Evolutionary conservation across 805 yeast species (phyloP).

Genomic region (Lipomyces spencermartinsiae): DNA sequence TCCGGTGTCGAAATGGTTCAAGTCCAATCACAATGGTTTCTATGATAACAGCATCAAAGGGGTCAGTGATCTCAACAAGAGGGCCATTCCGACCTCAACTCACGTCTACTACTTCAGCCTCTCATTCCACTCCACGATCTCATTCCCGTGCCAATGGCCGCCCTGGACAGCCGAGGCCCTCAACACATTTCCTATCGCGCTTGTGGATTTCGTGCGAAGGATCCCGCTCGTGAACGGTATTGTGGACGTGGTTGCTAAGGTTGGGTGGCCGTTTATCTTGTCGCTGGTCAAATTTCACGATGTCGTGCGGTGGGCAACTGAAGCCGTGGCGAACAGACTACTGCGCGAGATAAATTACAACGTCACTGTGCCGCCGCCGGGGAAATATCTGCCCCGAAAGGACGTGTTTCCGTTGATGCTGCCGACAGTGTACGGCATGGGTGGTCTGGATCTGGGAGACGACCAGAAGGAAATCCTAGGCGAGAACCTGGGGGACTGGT

Average conservation of each 20-base stretch:
- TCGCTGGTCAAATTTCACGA: not conserved
- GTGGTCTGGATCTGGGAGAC: not conserved
- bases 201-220: not conserved
- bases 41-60: conserved; percentile 4
- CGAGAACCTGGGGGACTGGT: not conserved
- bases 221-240: not conserved
- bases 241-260: not conserved
- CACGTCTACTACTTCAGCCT: not conserved
- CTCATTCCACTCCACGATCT: conserved; percentile 6
- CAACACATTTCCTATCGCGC: not conserved
- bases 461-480: not conserved
- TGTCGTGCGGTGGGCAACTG: not conserved
- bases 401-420: conserved; percentile 4
- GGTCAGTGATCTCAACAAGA: not conserved
- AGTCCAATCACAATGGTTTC: not conserved
- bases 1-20: not conserved
- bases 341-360: not conserved
- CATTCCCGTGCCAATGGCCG: not conserved
- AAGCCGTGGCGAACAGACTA: not conserved
- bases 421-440: not conserved
- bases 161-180: not conserved
- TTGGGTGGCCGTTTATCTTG: conserved; percentile 4
- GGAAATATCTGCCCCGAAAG: conserved; percentile 1
- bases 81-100: not conserved
- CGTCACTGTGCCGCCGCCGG: not conserved